Conservation (phyloP, 2,329 filamentous ascomycete genomes). For the Coniochaeta sp. region DNA sequence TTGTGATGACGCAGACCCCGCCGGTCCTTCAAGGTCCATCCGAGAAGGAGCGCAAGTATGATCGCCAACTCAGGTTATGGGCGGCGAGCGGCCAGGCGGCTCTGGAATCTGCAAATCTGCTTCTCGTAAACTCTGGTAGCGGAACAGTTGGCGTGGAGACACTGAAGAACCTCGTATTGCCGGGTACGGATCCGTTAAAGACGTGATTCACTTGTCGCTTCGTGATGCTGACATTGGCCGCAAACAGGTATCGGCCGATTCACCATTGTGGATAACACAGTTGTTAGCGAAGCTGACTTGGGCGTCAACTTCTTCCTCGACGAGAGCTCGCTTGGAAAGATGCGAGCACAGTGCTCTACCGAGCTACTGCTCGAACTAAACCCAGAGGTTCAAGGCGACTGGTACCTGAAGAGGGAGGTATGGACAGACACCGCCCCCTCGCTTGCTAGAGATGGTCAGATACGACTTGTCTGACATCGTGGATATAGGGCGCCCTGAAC, state of each 20-base stretch:
- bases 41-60: slow-evolving; percentile 72
- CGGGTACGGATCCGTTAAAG: slow-evolving; percentile 44
- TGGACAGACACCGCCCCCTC: slow-evolving; percentile 7
- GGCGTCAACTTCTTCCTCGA: slow-evolving; percentile 98
- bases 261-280: slow-evolving; percentile 75
- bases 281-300: slow-evolving; percentile 74
- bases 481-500: slow-evolving; percentile 22
- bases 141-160: slow-evolving; percentile 85
- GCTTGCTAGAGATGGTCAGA: slow-evolving; percentile 3
- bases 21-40: slow-evolving; percentile 44
- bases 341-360: slow-evolving; percentile 70
- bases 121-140: slow-evolving; percentile 80
- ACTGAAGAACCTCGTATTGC: slow-evolving; percentile 94
- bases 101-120: slow-evolving; percentile 83
- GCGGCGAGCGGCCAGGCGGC: slow-evolving; percentile 86
- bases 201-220: background rate
- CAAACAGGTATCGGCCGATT: slow-evolving; percentile 72
- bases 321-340: slow-evolving; percentile 65
- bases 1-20: slow-evolving; percentile 35
- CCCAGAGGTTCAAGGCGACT: slow-evolving; percentile 79
- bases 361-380: slow-evolving; percentile 81
- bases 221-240: slow-evolving; percentile 12
- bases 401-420: slow-evolving; percentile 45
- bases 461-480: slow-evolving; percentile 6
- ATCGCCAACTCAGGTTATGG: slow-evolving; percentile 92